phyloP scores from a whole-genome alignment of 805 yeast genomes.

The Pichia nakasei region DNA sequence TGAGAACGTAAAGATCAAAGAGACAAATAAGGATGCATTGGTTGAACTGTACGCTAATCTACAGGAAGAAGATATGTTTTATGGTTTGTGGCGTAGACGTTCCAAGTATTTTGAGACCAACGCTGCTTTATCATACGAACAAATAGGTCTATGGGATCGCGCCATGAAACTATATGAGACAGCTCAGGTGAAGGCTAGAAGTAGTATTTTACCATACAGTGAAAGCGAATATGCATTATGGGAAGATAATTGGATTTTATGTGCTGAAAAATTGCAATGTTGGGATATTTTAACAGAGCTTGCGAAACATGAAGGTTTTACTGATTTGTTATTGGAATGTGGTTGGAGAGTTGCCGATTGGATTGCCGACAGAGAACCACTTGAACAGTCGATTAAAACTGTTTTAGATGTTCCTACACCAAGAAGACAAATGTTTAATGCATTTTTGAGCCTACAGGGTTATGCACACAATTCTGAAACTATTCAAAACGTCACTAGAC shows the following conservation, averaged over 20 bases:
- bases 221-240: constrained; percentile 91
- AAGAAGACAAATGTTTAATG: constrained; percentile 89
- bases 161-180: constrained; percentile 91
- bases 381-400: constrained; percentile 88
- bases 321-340: constrained; percentile 91
- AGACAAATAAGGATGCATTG: constrained; percentile 82
- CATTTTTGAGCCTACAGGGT: constrained; percentile 87
- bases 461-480: constrained; percentile 86
- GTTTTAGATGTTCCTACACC: constrained; percentile 99
- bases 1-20: constrained; percentile 67
- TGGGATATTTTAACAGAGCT: constrained; percentile 96
- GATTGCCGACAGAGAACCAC: constrained; percentile 89
- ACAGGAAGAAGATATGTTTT: constrained; percentile 94
- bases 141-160: constrained; percentile 88
- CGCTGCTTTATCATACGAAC: constrained; percentile 89
- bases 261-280: constrained; percentile 95
- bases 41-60: constrained; percentile 80
- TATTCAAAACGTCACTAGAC: constrained; percentile 71
- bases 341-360: constrained; percentile 99
- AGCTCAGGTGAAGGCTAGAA: constrained; percentile 93
- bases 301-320: constrained; percentile 96
- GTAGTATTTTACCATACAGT: constrained; percentile 91
- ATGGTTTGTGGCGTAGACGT: constrained; percentile 95
- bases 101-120: constrained; percentile 92
- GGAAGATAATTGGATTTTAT: constrained; percentile 98